Conservation (phyloP, 2,329 filamentous ascomycete genomes). For the Orbilia brochopaga region DNA sequence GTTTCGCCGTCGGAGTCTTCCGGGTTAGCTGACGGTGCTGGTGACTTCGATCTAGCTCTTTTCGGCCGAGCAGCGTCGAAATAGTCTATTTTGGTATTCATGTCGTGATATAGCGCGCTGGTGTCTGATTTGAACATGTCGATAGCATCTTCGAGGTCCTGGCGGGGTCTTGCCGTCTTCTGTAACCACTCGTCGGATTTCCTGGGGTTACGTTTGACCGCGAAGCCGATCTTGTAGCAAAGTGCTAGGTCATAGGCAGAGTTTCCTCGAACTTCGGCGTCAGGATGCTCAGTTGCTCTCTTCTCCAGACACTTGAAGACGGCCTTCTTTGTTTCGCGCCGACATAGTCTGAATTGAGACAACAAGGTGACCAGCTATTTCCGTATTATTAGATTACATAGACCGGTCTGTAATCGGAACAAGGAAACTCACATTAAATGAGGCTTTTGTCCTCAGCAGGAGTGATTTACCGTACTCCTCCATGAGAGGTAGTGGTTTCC, state of each 20-base stretch:
- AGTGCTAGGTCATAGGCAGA: slow-evolving; percentile 16
- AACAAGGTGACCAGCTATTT: slow-evolving; percentile 8
- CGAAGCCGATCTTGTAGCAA: slow-evolving; percentile 21
- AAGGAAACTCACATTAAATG: slow-evolving; percentile 12
- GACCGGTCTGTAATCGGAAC: not conserved
- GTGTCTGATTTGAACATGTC: slow-evolving; percentile 7
- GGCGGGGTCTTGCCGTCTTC: not conserved
- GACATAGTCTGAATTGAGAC: slow-evolving; percentile 4
- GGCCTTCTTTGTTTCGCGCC: slow-evolving; percentile 2
- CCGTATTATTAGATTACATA: not conserved
- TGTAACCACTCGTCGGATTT: slow-evolving; percentile 8
- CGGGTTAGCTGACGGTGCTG: not conserved
- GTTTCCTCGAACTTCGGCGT: not conserved
- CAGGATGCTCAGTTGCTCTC: not conserved
- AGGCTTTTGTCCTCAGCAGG: slow-evolving; percentile 13
- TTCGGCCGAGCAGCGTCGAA: slow-evolving; percentile 5
- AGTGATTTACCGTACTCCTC: slow-evolving; percentile 13
- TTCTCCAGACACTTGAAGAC: slow-evolving; percentile 6
- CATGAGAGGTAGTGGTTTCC: slow-evolving; percentile 9
- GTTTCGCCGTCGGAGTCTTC: not conserved
- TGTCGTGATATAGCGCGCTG: slow-evolving; percentile 7
- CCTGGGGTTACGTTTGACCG: not conserved
- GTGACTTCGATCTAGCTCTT: not conserved
- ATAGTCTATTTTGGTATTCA: not conserved
- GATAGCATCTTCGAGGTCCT: slow-evolving; percentile 12